Evolutionary conservation across 192 early-diverging fungal genomes (phyloP), one percentile per base, ranked within the genome.

Genomic region (Dimargaris xerosporica): DNA sequence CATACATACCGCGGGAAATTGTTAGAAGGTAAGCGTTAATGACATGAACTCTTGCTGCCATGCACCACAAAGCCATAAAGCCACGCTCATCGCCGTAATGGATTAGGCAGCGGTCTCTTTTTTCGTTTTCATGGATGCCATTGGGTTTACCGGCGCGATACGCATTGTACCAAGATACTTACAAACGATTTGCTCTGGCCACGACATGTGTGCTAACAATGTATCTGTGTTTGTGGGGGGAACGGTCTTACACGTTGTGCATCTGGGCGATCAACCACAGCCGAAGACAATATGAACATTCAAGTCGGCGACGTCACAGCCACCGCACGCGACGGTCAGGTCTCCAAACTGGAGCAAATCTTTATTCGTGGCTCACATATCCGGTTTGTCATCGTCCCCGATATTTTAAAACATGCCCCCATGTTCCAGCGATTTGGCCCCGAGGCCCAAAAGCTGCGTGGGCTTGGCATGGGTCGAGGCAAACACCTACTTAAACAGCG

Each of bases 271-370:
- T 11, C 45, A 11, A 9, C 0, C 26, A 39, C 61, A 82, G 86
- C 90, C 51, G 96, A 99, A 73, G 96, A 99, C 76, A 99, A 96
- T 75, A 99, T 99, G 96, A 99, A 99, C 67, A 85, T 96, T 44
- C 96, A 96, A 77, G 80, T 99, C 63, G 85, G 83, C 66, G 90
- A 96, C 63, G 92, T 99, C 61, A 89, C 87, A 30, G 90, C 93
- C 45, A 95, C 93, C 5, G 82, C 79, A 65, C 83, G 94, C 44
- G 96, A 99, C 68, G 96, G 96, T 23, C 84, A 87, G 54, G 82
- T 89, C 31, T 78, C 85, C 64, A 91, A 96, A 65, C 73, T 99
- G 70, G 91, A 96, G 69, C 93, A 94, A 72, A 91, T 96, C 43
- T 99, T 92, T 66, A 83, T 96, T 69, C 87, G 96, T 61, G 96